Conservation (phyloP, 2,329 filamentous ascomycete species). For the Botryotinia calthae region DNA sequence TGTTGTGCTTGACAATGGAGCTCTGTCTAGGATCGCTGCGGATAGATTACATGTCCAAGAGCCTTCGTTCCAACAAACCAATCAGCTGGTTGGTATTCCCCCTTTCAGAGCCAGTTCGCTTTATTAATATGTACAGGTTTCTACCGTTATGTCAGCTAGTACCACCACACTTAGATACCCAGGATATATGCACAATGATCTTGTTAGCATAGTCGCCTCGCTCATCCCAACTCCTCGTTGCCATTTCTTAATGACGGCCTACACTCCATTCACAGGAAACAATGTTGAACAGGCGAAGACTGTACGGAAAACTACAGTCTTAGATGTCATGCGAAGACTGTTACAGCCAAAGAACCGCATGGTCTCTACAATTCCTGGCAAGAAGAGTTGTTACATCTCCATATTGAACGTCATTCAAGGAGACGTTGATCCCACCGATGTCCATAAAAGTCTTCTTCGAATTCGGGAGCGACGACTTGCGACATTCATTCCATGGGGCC, state of each 20-base stretch:
- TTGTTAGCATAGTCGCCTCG: conserved; percentile 93
- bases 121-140: conserved; percentile 55
- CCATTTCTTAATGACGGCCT: conserved; percentile 97
- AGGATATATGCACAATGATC: conserved; percentile 99
- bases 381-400: conserved; percentile 98
- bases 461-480: conserved; percentile 92
- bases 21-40: conserved; percentile 87
- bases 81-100: conserved; percentile 68
- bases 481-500: conserved; percentile 97
- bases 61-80: conserved; percentile 95
- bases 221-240: conserved; percentile 94
- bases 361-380: conserved; percentile 92
- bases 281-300: conserved; percentile 97
- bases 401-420: conserved; percentile 99
- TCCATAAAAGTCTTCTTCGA: conserved; percentile 94
- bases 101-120: conserved; percentile 20
- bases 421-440: conserved; percentile 95
- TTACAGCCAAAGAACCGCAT: conserved; percentile 98
- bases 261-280: conserved; percentile 95
- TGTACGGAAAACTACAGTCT: conserved; percentile 93
- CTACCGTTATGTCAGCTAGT: conserved; percentile 97
- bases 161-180: conserved; percentile 96
- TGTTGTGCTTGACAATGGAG: conserved; percentile 94
- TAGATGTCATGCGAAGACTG: conserved; percentile 94
- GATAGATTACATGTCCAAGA: conserved; percentile 93